Conservation (phyloP, 306 rosid genomes). For the barrel medic (Medicago truncatula) region MtrunA17r5.0-ANR NC_053047.1:11278501-11279000, state of each 20-base stretch:
- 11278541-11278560: no score
- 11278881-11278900: neutral
- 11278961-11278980: conserved; percentile 74
- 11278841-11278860: conserved; percentile 5
- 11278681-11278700: conserved; percentile 53
- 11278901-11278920: conserved; percentile 39
- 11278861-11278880: neutral
- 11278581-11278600: neutral
- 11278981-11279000: conserved; percentile 91
- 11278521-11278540: no score
- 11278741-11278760: conserved; percentile 47
- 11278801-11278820: conserved; percentile 46
- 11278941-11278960: conserved; percentile 71
- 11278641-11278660: conserved; percentile 90
- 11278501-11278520: no score
- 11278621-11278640: neutral
- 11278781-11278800: conserved; percentile 54
- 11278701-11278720: conserved; percentile 66
- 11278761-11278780: conserved; percentile 44
- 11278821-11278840: conserved; percentile 42
- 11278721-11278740: conserved; percentile 58
- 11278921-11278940: conserved; percentile 85
- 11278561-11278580: no score
- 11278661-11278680: conserved; percentile 76
- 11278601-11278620: neutral